phyloP scores from a whole-genome alignment of 352 stramenopile genomes.

The Globisporangium radiosum region DNA sequence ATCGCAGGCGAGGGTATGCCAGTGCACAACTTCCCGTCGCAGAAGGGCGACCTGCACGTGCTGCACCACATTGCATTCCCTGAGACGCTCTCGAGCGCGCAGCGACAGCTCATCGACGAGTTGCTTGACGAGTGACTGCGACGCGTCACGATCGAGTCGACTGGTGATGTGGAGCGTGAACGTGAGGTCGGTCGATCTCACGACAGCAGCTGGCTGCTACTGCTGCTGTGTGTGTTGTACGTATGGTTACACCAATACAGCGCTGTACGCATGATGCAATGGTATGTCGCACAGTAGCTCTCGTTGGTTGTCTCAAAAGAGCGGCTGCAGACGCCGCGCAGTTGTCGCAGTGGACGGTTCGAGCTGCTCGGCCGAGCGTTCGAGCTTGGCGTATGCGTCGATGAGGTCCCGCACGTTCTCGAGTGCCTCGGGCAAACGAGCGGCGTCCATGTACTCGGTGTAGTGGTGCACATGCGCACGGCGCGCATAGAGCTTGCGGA shows the following conservation, averaged over 20 bases:
- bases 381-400: constrained; percentile 56
- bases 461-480: constrained; percentile 88
- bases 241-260: too few relatives aligned
- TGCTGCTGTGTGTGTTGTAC: too few relatives aligned
- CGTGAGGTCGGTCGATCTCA: too few relatives aligned
- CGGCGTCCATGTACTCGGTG: constrained; percentile 70
- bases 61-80: constrained; percentile 95
- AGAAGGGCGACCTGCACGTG: constrained; percentile 92
- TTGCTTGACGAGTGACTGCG: constrained; percentile 16
- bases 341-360: constrained; percentile 5
- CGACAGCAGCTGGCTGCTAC: too few relatives aligned
- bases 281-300: too few relatives aligned
- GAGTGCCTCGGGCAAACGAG: constrained; percentile 40
- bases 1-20: constrained; percentile 96
- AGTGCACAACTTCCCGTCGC: constrained; percentile 81
- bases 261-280: too few relatives aligned
- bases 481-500: constrained; percentile 73
- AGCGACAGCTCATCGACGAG: constrained; percentile 80
- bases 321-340: constrained; percentile 30
- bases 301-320: constrained; percentile 13
- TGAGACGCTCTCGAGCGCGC: constrained; percentile 71
- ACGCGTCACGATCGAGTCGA: background rate
- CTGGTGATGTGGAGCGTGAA: background rate
- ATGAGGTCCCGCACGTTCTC: constrained; percentile 60
- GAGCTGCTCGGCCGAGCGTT: constrained; percentile 22